Evolutionary conservation across 352 stramenopile species (phyloP).

Genomic region (Achlya hypogyna): DNA sequence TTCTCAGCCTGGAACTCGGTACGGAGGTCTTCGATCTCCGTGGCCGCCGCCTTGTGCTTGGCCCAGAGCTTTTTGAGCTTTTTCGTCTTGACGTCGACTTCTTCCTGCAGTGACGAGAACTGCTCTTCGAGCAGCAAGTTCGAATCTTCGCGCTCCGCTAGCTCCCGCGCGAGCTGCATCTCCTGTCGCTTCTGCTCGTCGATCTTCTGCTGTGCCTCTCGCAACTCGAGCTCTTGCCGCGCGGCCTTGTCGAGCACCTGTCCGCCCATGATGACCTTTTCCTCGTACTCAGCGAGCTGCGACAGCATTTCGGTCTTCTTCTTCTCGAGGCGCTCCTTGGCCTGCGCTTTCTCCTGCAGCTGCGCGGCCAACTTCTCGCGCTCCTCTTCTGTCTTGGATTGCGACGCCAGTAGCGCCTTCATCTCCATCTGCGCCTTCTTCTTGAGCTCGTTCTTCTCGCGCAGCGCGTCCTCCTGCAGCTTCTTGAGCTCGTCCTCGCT

Average conservation of each 20-base stretch:
- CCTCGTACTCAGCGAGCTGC: conserved; percentile 62
- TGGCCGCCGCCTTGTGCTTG: conserved; percentile 87
- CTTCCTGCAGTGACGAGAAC: conserved; percentile 81
- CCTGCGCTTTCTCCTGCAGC: conserved; percentile 75
- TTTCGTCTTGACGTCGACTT: conserved; percentile 91
- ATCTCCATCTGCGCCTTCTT: conserved; percentile 64
- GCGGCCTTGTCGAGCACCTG: conserved; percentile 91
- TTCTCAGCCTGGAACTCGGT: conserved; percentile 90
- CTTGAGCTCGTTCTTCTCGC: conserved; percentile 68
- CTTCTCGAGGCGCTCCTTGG: conserved; percentile 69
- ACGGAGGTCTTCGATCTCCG: conserved; percentile 89
- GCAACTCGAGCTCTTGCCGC: conserved; percentile 89
- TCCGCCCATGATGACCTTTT: conserved; percentile 87
- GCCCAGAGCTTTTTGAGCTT: conserved; percentile 94
- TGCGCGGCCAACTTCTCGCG: conserved; percentile 72
- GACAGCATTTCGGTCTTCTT: conserved; percentile 89
- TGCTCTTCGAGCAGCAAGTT: conserved; percentile 89
- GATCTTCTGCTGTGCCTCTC: conserved; percentile 84
- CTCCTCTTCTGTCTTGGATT: conserved; percentile 85
- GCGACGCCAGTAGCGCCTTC: conserved; percentile 73
- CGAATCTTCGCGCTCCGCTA: conserved; percentile 91
- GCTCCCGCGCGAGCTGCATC: conserved; percentile 74
- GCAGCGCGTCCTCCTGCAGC: conserved; percentile 58
- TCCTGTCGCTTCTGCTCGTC: conserved; percentile 75
- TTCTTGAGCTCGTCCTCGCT: conserved; percentile 72